Evolutionary conservation across 768 basidiomycete species (phyloP), one percentile per base, ranked within the genome.

Genomic region (Lyophyllum decastes): DNA sequence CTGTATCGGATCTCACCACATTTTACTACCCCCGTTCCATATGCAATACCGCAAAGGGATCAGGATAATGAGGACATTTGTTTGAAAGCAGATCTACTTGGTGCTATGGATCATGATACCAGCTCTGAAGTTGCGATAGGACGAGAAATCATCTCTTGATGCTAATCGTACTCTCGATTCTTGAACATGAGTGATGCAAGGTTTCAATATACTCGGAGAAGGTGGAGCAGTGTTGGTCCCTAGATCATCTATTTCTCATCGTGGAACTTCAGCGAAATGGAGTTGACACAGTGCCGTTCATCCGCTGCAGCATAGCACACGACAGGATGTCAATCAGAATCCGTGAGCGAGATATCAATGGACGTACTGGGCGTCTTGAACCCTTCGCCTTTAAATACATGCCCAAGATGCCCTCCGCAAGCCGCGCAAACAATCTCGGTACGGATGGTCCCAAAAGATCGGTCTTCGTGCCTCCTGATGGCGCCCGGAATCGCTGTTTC

Each of bases 341-440:
- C 17, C 25, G 21, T 16, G 11, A 9, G 35, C 35, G 24, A 41
- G 3, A 34, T 40, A 54, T 45, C 21, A 9, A 19, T 6, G 12
- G 30, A 75, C 88, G 35, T 68, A 89, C 91, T 93, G 3, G 93
- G 93, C 0, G 86, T 93, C 5, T 73, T 55, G 72, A 82, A 94
- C 1, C 89, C 89, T 73, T 96, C 95, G 35, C 94, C 94, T 67
- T 92, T 91, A 83, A 98, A 98, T 40, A 98, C 91, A 68, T 98
- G 95, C 4, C 95, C 95, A 5, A 98, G 80, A 70, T 98, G 95
- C 0, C 95, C 94, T 9, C 92, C 94, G 66, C 95, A 96, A 2
- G 92, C 90, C 17, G 92, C 81, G 67, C 94, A 96, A 25, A 85
- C 89, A 46, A 98, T 96, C 76, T 97, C 95, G 17, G 77, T 94